Base-by-base conservation (phyloP, 108 stramenopile species). In the Schizochytrium sp. region DNA sequence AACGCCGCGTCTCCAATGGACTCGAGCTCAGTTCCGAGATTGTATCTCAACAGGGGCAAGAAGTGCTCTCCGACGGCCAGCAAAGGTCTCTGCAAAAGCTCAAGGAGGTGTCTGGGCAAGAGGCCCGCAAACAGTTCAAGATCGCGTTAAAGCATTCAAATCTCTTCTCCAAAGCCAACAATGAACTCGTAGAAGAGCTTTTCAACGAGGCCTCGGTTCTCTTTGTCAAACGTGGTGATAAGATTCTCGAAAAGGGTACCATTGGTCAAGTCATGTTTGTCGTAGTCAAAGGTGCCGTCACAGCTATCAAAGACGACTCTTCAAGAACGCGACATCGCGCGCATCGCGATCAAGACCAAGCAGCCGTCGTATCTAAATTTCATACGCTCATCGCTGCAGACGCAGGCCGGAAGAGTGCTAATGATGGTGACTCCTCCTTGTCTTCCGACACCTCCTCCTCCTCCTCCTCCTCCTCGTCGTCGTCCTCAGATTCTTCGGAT, bases 261-360 rank as follows among this genome's bases (percentile, higher is more conserved):
- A 28, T 83, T 6, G 76, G 76, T 6, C 76, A 83, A 23, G 76
- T 83, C 51, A 83, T 83, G 76, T 83, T 83, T 34, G 51, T 83
- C 25, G 76, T 83, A 6, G 10, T 83, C 6, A 12, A 23, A 6
- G 76, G 76, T 23, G 76, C 45, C 3, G 51, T 83, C 10, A 53
- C 45, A 6, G 76, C 76, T 18, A 3, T 25, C 6, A 83, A 83
- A 23, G 28, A 83, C 41, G 25, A 69, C 21, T 41, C 41, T 34
- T 34, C 34, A 34, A 34, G 34, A 34, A 34, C 34, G 34, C 34
- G 34, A 34, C 34, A 34, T 2, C 63, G 25, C 5, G 25, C 63
- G 25, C 63, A 69, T 69, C 34, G 25, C 4, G 41, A 5, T 23
- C 41, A 69, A 18, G 41, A 28, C 8, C 63, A 8, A 23, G 63